phyloP scores from a whole-genome alignment of 2,329 filamentous ascomycete genomes.

The Ophiostoma sp. region DNA sequence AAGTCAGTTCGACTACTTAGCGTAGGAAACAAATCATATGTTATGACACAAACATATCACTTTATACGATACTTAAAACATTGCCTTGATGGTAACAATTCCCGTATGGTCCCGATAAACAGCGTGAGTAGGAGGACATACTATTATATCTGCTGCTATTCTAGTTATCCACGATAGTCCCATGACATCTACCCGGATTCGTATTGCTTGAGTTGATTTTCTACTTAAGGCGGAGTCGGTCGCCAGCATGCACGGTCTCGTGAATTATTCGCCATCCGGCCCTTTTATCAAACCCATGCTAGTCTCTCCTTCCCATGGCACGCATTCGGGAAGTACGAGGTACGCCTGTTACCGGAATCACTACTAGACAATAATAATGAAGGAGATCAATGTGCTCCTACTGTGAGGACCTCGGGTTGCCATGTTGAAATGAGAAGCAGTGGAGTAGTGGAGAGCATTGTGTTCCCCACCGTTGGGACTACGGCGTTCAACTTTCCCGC shows the following conservation, averaged over 20 bases:
- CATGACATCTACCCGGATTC: neutral
- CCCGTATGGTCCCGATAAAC: no score
- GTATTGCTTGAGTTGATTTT: neutral
- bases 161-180: neutral
- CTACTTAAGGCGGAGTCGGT: neutral
- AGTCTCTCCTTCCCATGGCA: neutral
- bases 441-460: neutral
- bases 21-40: neutral
- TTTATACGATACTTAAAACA: no score
- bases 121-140: no score
- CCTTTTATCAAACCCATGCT: slow-evolving; percentile 10
- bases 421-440: neutral
- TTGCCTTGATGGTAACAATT: no score
- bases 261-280: slow-evolving; percentile 3
- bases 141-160: no score
- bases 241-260: neutral
- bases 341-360: neutral
- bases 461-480: neutral
- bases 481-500: neutral
- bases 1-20: no score
- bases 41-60: neutral
- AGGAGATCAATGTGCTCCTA: neutral
- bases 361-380: neutral
- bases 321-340: neutral
- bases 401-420: neutral